Conservation (phyloP, 169 alveolate genomes). For the Babesia divergens region DNA sequence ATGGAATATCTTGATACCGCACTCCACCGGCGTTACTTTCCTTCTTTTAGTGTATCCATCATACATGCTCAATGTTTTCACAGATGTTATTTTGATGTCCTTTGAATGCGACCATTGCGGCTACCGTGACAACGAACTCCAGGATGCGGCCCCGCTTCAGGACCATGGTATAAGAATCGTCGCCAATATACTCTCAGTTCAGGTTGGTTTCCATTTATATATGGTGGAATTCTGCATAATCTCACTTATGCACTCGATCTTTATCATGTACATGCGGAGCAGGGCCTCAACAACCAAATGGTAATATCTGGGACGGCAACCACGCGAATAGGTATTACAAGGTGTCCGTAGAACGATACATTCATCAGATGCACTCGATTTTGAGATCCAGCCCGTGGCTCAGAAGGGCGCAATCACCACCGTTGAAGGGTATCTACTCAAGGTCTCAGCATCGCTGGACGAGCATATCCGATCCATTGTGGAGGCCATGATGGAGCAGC, state of each 20-base stretch:
- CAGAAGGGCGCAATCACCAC: constrained; percentile 93
- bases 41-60: not conserved
- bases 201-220: constrained; percentile 12
- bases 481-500: constrained; percentile 12
- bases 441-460: constrained; percentile 34
- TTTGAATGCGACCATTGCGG: constrained; percentile 94
- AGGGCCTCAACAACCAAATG: constrained; percentile 86
- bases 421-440: constrained; percentile 71
- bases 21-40: not conserved
- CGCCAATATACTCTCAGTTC: constrained; percentile 72
- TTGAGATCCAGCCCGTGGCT: constrained; percentile 90
- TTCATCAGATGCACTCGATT: constrained; percentile 88
- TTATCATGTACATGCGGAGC: no score
- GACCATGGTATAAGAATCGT: constrained; percentile 87
- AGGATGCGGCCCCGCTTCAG: constrained; percentile 88
- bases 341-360: constrained; percentile 75
- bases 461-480: constrained; percentile 54
- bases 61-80: not conserved
- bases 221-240: no score
- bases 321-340: constrained; percentile 17
- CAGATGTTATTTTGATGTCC: constrained; percentile 80
- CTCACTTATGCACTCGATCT: no score
- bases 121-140: constrained; percentile 87
- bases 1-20: not conserved
- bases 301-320: constrained; percentile 68